Evolutionary conservation across 1,139 yeast genomes (phyloP).

Genomic region (Blastobotrys petasosporus): DNA sequence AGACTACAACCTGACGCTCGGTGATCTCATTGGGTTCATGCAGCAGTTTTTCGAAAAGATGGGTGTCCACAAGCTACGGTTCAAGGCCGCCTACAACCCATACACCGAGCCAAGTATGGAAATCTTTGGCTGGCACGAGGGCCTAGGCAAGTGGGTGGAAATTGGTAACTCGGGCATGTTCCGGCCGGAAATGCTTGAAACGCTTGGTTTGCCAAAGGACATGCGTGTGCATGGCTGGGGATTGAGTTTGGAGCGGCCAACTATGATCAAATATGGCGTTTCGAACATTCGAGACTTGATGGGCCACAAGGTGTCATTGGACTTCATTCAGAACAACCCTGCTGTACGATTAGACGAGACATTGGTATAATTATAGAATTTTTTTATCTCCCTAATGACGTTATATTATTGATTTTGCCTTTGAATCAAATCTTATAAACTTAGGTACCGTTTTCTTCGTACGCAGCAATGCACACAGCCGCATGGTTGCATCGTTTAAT

Average conservation of each 20-base stretch:
- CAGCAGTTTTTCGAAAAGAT: slow-evolving; percentile 92
- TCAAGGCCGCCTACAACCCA: slow-evolving; percentile 98
- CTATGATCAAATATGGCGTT: slow-evolving; percentile 97
- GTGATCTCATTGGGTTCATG: slow-evolving; percentile 97
- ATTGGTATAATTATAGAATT: slow-evolving; percentile 5
- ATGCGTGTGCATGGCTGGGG: slow-evolving; percentile 98
- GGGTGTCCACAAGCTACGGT: slow-evolving; percentile 94
- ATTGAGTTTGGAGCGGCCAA: slow-evolving; percentile 93
- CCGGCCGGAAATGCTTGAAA: slow-evolving; percentile 98
- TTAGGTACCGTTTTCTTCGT: too few relatives aligned
- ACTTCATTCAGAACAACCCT: slow-evolving; percentile 91
- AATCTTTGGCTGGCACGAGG: slow-evolving; percentile 94
- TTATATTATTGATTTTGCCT: too few relatives aligned
- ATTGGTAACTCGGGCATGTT: slow-evolving; percentile 99
- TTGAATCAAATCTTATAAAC: too few relatives aligned
- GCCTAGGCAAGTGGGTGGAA: slow-evolving; percentile 96
- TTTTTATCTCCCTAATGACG: neutral
- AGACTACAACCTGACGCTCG: slow-evolving; percentile 89
- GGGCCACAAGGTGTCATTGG: slow-evolving; percentile 91
- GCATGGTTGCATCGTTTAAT: too few relatives aligned
- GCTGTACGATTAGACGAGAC: slow-evolving; percentile 89
- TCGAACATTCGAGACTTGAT: slow-evolving; percentile 90
- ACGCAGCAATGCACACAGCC: too few relatives aligned
- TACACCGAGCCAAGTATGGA: slow-evolving; percentile 99
- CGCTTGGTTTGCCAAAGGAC: slow-evolving; percentile 95